Evolutionary conservation across 2,329 filamentous ascomycete genomes (phyloP).

Genomic region (Cordyceps cicadae): DNA sequence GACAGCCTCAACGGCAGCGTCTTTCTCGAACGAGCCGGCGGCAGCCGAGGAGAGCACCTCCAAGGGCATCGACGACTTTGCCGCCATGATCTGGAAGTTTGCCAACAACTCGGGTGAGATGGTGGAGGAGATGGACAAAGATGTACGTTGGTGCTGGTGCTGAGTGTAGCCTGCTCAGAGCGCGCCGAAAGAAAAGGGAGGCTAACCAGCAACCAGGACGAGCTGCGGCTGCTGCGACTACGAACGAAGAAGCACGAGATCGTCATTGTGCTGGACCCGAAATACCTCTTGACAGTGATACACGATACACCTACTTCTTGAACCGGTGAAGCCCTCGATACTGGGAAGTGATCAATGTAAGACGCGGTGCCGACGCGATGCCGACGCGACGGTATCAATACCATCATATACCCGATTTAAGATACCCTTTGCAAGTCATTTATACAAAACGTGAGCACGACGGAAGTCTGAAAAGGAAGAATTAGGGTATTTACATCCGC

Average conservation of each 20-base stretch:
- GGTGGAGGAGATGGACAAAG: slow-evolving; percentile 64
- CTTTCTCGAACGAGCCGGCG: slow-evolving; percentile 39
- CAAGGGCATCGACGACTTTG: slow-evolving; percentile 62
- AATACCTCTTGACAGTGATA: slow-evolving; percentile 70
- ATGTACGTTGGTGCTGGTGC: slow-evolving; percentile 36
- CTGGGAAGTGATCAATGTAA: no score
- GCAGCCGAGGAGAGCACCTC: slow-evolving; percentile 39
- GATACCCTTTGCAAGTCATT: slow-evolving; percentile 3
- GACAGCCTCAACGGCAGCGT: slow-evolving; percentile 28
- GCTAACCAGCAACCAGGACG: slow-evolving; percentile 48
- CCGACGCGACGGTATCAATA: background rate
- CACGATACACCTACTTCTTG: slow-evolving; percentile 71
- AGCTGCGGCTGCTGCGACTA: slow-evolving; percentile 65
- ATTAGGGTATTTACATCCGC: background rate
- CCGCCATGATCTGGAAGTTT: slow-evolving; percentile 68
- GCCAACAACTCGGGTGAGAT: slow-evolving; percentile 60
- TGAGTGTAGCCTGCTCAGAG: background rate
- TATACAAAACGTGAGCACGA: background rate
- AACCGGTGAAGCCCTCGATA: background rate
- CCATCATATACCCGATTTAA: background rate
- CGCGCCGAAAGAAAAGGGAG: background rate
- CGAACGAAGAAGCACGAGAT: slow-evolving; percentile 81
- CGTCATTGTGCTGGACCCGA: slow-evolving; percentile 72
- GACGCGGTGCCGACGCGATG: background rate
- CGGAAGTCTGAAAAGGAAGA: background rate